Conservation (phyloP, 2,329 filamentous ascomycete species). For the Penicillium italicum region DNA sequence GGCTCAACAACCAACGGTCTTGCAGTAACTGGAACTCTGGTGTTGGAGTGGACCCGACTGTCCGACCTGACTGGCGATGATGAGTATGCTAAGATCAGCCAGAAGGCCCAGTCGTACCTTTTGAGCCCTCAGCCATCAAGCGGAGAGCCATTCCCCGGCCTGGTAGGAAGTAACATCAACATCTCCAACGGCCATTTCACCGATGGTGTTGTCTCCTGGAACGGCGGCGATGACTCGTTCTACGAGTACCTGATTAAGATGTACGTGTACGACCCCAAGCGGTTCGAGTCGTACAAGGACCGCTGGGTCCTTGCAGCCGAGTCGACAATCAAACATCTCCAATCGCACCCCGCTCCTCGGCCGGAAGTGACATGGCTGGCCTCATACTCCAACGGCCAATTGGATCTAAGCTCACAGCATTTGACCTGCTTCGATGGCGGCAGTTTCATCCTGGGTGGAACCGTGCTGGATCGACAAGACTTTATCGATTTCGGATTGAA, state of each 20-base stretch:
- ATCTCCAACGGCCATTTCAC: conserved; percentile 64
- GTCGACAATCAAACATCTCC: conserved; percentile 68
- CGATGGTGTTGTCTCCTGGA: conserved; percentile 69
- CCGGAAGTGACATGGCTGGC: conserved; percentile 67
- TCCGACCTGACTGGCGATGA: conserved; percentile 68
- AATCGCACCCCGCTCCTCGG: conserved; percentile 62
- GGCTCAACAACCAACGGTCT: conserved; percentile 62
- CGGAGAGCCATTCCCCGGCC: conserved; percentile 70
- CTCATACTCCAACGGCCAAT: conserved; percentile 35
- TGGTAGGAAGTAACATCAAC: conserved; percentile 66
- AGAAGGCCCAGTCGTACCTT: conserved; percentile 67
- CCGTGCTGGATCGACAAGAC: conserved; percentile 60
- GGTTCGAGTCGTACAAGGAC: conserved; percentile 64
- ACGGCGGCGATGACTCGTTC: conserved; percentile 72
- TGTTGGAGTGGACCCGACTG: conserved; percentile 79
- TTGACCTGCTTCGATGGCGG: conserved; percentile 80
- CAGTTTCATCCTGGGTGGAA: conserved; percentile 77
- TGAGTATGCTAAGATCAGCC: conserved; percentile 63
- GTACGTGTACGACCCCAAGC: conserved; percentile 70
- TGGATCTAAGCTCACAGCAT: conserved; percentile 43
- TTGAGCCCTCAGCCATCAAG: conserved; percentile 60
- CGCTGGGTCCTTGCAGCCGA: conserved; percentile 73
- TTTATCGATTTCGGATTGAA: conserved; percentile 72
- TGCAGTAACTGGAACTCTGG: conserved; percentile 71
- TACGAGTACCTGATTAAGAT: conserved; percentile 93